A percentile compares a stretch with the other conserved stretches of the same genome.
Evolutionary conservation across 2,329 filamentous ascomycete genomes (phyloP).

Genomic region (Knufia petricola): DNA sequence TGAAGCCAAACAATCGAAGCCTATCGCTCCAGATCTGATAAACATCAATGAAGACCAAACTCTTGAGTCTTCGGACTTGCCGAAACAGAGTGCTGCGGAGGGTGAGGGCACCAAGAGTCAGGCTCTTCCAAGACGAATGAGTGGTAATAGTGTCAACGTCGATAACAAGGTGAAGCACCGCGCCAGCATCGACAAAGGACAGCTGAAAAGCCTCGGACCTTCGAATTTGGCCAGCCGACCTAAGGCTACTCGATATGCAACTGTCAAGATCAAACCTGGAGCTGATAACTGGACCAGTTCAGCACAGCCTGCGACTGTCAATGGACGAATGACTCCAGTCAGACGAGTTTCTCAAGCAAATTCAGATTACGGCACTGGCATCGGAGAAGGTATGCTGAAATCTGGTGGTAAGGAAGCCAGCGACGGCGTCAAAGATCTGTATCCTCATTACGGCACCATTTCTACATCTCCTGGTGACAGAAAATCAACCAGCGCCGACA

Average conservation of each 20-base stretch:
- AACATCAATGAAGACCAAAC: conserved; percentile 40
- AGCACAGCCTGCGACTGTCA: conserved; percentile 32
- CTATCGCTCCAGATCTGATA: conserved; percentile 29
- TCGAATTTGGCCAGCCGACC: conserved; percentile 54
- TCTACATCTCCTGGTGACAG: conserved; percentile 15
- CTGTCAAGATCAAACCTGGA: conserved; percentile 57
- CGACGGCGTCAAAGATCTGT: conserved; percentile 55
- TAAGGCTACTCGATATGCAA: conserved; percentile 50
- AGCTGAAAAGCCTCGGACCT: conserved; percentile 54
- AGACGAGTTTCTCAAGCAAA: conserved; percentile 24
- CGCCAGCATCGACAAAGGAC: conserved; percentile 44
- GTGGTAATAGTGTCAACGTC: conserved; percentile 24
- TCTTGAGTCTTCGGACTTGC: conserved; percentile 21
- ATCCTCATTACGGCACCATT: conserved; percentile 44
- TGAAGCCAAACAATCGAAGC: conserved; percentile 28
- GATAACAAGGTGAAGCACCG: conserved; percentile 33
- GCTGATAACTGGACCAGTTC: conserved; percentile 27
- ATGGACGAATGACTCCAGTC: conserved; percentile 29
- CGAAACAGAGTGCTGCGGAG: conserved; percentile 15
- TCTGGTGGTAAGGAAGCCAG: conserved; percentile 50
- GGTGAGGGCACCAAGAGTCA: conserved; percentile 25
- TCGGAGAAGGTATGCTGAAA: conserved; percentile 45
- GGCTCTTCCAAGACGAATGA: conserved; percentile 26
- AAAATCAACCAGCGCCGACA: conserved; percentile 19
- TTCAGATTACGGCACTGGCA: conserved; percentile 40